A percentile compares a stretch with the other conserved stretches of the same genome.
phyloP scores from a whole-genome alignment of 768 basidiomycete species.

The Mycena floridula region DNA sequence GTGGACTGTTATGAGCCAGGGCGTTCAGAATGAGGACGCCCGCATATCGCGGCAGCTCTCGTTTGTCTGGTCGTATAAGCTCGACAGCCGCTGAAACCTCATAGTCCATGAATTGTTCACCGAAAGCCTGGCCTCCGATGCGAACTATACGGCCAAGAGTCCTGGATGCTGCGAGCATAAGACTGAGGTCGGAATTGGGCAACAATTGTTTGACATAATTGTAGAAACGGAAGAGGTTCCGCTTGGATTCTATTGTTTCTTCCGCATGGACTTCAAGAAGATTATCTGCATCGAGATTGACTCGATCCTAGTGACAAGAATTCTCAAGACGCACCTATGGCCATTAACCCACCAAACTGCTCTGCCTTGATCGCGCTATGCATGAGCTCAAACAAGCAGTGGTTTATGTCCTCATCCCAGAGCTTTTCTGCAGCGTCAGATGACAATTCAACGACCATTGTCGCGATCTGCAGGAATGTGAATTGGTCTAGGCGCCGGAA shows the following conservation, averaged over 20 bases:
- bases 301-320: slow-evolving; percentile 4
- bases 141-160: slow-evolving; percentile 83
- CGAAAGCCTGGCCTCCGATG: slow-evolving; percentile 77
- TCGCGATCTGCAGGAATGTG: slow-evolving; percentile 49
- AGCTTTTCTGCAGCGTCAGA: slow-evolving; percentile 75
- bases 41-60: slow-evolving; percentile 84
- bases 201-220: slow-evolving; percentile 90
- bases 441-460: slow-evolving; percentile 72
- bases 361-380: slow-evolving; percentile 76
- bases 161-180: slow-evolving; percentile 94
- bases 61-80: slow-evolving; percentile 70
- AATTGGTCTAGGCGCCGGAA: background rate
- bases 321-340: slow-evolving; percentile 59
- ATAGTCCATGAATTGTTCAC: slow-evolving; percentile 84
- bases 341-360: slow-evolving; percentile 80
- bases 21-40: slow-evolving; percentile 94
- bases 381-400: slow-evolving; percentile 72
- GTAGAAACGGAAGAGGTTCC: slow-evolving; percentile 80
- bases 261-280: slow-evolving; percentile 73
- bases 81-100: slow-evolving; percentile 84
- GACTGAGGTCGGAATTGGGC: slow-evolving; percentile 83
- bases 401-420: slow-evolving; percentile 83
- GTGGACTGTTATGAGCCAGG: slow-evolving; percentile 82
- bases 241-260: slow-evolving; percentile 75
- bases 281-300: slow-evolving; percentile 39